phyloP scores from a whole-genome alignment of 805 yeast species.

The Wickerhamiella sergipiensis region DNA sequence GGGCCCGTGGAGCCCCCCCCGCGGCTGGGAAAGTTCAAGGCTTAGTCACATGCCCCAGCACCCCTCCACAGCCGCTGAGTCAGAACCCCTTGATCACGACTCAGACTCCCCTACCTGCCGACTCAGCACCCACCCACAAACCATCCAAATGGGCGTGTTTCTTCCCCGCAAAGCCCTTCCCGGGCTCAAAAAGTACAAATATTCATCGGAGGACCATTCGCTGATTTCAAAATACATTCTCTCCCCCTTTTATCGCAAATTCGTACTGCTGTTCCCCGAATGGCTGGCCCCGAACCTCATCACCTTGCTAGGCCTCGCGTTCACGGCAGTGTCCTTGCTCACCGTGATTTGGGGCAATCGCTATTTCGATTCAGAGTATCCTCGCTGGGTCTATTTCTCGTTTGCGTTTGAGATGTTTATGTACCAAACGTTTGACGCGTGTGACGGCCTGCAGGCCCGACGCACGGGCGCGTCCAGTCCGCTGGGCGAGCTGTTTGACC shows the following conservation, averaged over 20 bases:
- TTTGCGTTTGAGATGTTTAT: conserved; percentile 75
- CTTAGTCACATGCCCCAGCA: not conserved
- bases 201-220: conserved; percentile 62
- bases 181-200: conserved; percentile 21
- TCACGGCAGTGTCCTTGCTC: conserved; percentile 49
- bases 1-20: too few species aligned
- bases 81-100: not conserved
- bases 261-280: conserved; percentile 62
- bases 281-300: conserved; percentile 81
- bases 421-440: conserved; percentile 92
- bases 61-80: not conserved
- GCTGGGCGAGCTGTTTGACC: conserved; percentile 87
- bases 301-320: conserved; percentile 65
- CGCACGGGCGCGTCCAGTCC: conserved; percentile 94
- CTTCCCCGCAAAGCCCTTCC: conserved; percentile 18
- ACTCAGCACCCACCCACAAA: not conserved
- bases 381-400: conserved; percentile 62
- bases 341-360: conserved; percentile 68
- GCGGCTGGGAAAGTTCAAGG: too few species aligned
- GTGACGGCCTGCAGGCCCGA: conserved; percentile 93
- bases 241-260: conserved; percentile 69
- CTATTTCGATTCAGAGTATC: conserved; percentile 39
- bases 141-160: conserved; percentile 16
- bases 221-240: conserved; percentile 57
- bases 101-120: not conserved